Base-by-base conservation (phyloP, 78 protist genomes). In the Mastigamoeba balamuthi region DNA sequence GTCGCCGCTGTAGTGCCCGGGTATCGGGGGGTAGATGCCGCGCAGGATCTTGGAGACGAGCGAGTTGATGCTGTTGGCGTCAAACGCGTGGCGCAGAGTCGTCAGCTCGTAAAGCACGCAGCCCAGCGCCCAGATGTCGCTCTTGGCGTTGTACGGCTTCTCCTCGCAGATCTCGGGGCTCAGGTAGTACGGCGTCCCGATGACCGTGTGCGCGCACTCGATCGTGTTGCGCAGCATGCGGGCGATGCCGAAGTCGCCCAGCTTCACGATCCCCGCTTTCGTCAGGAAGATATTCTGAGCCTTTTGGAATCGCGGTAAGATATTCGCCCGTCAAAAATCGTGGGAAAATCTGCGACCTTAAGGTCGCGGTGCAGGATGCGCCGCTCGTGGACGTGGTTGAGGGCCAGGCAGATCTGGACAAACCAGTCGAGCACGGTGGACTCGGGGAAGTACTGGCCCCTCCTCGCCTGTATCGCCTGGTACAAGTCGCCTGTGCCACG, bases 191-290 rank as follows among this genome's bases (percentile, higher is more conserved):
- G 98, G 98, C 30, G 96, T 95, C 33, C 98, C 98, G 9, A 90
- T 74, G 8, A 78, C 75, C n/a, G 92, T 93, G 2, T 74, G 1
- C 2, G 94, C 96, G 8, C 81, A 67, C 35, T 80, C 88, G 28
- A 58, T 39, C 29, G 91, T 92, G 23, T 64, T 53, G 9, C 39
- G 76, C 8, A 96, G 78, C 28, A 95, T 84, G 38, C 88, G 76
- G 17, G 95, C 95, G 43, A 96, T 93, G 35, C 97, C 97, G 65
- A 96, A 92, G 78, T 96, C 99, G 10, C 97, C 97, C 41, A 96
- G 73, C 39, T 92, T 90, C 28, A 93, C 82, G 4, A 74, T 69
- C 8, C 63, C 35, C n/a, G 74, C 37, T 35, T 72, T 68, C 1
- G 92, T 90, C 37, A 95, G 58, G 53, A 95, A 95, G 72, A 95